A percentile compares a stretch with the other conserved stretches of the same genome.
Evolutionary conservation across 1,139 yeast species (phyloP).

Genomic region (Kodamaea suecica): DNA sequence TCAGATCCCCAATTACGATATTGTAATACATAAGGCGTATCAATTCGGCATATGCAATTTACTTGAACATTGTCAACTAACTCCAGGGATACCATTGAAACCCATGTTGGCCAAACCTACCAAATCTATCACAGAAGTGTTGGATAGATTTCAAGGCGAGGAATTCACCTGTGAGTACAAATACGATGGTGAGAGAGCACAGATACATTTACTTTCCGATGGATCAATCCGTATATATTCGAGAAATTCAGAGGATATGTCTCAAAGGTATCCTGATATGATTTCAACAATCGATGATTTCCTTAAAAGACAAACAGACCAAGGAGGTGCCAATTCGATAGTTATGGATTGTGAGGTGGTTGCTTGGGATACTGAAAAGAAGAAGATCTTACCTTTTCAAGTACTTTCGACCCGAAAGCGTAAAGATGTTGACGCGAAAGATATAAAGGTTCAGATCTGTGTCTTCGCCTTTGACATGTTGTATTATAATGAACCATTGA

Average conservation of each 20-base stretch:
- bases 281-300: conserved; percentile 65
- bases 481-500: conserved; percentile 63
- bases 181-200: conserved; percentile 98
- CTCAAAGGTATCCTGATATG: conserved; percentile 91
- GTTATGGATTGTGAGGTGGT: conserved; percentile 96
- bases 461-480: conserved; percentile 87
- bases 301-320: conserved; percentile 27
- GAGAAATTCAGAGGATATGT: conserved; percentile 96
- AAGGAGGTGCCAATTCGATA: conserved; percentile 24
- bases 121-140: conserved; percentile 82
- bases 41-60: conserved; percentile 65
- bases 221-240: conserved; percentile 80
- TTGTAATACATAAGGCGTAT: conserved; percentile 64
- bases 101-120: conserved; percentile 99
- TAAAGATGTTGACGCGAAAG: conserved; percentile 83
- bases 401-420: conserved; percentile 89
- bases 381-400: conserved; percentile 88
- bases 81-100: conserved; percentile 92
- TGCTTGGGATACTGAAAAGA: conserved; percentile 84
- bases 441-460: conserved; percentile 87
- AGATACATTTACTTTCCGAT: conserved; percentile 69
- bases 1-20: conserved; percentile 87
- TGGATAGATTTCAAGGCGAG: conserved; percentile 82
- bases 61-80: conserved; percentile 65
- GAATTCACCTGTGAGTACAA: conserved; percentile 93